phyloP scores from a whole-genome alignment of 2,329 filamentous ascomycete species.

The Exophiala spinifera region DNA sequence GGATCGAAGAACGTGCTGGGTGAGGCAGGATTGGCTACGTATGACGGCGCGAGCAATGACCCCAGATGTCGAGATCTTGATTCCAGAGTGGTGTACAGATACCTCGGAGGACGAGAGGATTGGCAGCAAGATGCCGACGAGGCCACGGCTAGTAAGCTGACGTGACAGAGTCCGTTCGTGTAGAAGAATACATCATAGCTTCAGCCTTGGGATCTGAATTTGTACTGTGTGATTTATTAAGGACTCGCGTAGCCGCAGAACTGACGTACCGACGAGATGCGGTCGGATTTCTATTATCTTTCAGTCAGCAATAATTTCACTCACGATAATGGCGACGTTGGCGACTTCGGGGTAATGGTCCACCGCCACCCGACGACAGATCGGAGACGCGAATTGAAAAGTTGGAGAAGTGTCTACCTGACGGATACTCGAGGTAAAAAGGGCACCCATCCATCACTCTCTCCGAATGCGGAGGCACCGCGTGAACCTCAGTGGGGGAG shows the following conservation, averaged over 20 bases:
- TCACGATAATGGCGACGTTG: not conserved
- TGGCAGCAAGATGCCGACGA: conserved; percentile 34
- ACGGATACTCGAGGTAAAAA: too few relatives aligned
- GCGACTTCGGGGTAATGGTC: not conserved
- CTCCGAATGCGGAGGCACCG: conserved; percentile 1
- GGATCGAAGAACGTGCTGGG: conserved; percentile 52
- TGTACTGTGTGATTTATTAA: too few relatives aligned
- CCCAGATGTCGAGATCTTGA: conserved; percentile 52
- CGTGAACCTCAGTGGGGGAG: not conserved
- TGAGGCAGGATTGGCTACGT: conserved; percentile 49
- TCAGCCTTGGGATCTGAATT: not conserved
- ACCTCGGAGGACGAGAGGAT: conserved; percentile 37
- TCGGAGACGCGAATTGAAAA: not conserved
- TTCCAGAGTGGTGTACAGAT: conserved; percentile 58
- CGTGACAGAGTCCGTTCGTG: not conserved
- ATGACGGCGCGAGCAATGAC: conserved; percentile 52
- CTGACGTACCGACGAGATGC: too few relatives aligned
- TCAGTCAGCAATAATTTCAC: too few relatives aligned
- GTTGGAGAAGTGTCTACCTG: conserved; percentile 2
- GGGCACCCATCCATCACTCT: too few relatives aligned
- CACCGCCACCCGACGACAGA: not conserved
- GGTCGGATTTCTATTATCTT: too few relatives aligned
- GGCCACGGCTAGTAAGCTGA: conserved; percentile 13
- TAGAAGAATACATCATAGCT: not conserved
- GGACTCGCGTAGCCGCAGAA: too few relatives aligned